Evolutionary conservation across 495 filamentous ascomycete species (phyloP), one percentile per base, ranked within the genome.

Genomic region (Eremomyces bilateralis): DNA sequence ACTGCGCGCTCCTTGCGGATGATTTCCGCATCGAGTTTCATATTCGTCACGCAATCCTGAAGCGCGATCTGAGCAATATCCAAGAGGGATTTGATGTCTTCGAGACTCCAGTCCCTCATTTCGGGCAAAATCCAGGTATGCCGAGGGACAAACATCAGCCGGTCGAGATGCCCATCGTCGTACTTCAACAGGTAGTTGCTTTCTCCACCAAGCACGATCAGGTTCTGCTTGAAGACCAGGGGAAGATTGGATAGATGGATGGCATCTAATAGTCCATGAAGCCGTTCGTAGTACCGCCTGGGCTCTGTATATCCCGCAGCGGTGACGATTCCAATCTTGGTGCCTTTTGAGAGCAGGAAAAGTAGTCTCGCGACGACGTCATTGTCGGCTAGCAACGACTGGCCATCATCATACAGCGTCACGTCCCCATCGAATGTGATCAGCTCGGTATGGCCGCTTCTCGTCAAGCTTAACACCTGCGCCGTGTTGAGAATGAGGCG

Each of bases 391-490:
- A 66, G 70, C 28, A 97, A 62, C 40, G 68, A 79, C 43, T 80
- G 60, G 8, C 85, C 90, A 48, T 97, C 85, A 42, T 92, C 82
- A 52, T 95, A 95, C 24, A 97, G 68, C 4, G 90, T 97, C 10
- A 97, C 82, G 47, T 97, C 90, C 50, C 90, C 90, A 52, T 97
- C 88, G 46, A 97, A 95, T 11, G 88, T 97, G 31, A 91, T 71
- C 2, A 97, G 69, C 42, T 83, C 65, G 4, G 90, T 35, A 18
- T 64, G 63, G n/a, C 71, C 67, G 29, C 62, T 62, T 12, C 62
- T 67, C 4, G 79, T 71, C 1, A 95, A 63, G 33, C 78, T 77
- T 65, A 93, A 75, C 17, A 93, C 58, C 56, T 97, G 90, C 32
- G 88, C 83, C 19, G 88, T 83, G 58, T 95, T 97, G 42, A 97